These are phyloP conservation scores for Cymbopogon citratus DNA, from an alignment of 176 grass and related monocot genomes.

Conservation along the genomic window DNA sequence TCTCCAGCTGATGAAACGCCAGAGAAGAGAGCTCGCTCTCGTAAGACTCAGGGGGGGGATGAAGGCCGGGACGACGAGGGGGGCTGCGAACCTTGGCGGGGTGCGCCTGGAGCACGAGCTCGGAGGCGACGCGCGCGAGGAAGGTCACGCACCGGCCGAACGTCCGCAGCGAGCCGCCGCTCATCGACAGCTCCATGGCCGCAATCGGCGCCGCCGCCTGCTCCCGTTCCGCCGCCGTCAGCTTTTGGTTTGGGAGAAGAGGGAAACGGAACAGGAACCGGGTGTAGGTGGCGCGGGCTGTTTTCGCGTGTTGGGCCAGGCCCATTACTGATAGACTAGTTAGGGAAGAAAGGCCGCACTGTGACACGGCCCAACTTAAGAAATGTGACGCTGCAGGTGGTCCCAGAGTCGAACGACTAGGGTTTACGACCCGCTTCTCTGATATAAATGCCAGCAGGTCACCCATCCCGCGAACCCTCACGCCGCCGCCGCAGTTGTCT, in stretches of 20 bases:
- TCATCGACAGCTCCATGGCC: too few species aligned
- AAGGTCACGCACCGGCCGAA: too few species aligned
- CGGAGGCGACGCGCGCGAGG: slow-evolving; percentile 36
- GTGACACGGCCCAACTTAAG: neutral
- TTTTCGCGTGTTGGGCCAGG: neutral
- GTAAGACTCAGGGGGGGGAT: neutral
- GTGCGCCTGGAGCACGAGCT: slow-evolving; percentile 72
- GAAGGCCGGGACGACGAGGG: neutral
- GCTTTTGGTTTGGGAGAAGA: neutral
- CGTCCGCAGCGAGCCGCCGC: too few species aligned
- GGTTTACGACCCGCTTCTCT: slow-evolving; percentile 11
- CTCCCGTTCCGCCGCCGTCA: too few species aligned
- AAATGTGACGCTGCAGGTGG: neutral
- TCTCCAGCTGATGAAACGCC: slow-evolving; percentile 59
- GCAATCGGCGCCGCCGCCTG: too few species aligned
- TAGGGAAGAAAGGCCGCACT: too few species aligned
- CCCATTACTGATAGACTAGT: neutral
- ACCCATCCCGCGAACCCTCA: neutral
- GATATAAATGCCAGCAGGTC: neutral
- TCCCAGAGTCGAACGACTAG: slow-evolving; percentile 4
- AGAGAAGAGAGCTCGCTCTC: neutral
- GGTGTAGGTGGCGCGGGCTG: neutral
- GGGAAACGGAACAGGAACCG: neutral
- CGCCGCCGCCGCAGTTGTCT: slow-evolving; percentile 29
- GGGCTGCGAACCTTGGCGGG: slow-evolving; percentile 53